phyloP scores from a whole-genome alignment of 306 rosid species.

The Quercus rubra region DNA sequence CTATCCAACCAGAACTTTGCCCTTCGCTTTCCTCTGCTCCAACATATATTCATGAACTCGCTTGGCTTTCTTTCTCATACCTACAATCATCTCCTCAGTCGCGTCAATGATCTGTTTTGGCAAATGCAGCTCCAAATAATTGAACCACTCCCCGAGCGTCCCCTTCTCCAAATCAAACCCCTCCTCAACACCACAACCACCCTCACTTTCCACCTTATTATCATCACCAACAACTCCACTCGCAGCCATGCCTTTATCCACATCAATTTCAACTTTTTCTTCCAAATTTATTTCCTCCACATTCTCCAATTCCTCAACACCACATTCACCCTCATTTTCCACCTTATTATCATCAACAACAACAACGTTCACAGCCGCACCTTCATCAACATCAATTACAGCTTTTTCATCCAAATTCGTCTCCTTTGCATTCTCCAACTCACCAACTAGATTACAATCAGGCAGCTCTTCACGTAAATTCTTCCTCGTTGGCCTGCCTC shows the following conservation, averaged over 20 bases:
- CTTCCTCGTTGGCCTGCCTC: slow-evolving; percentile 32
- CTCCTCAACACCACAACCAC: slow-evolving; percentile 8
- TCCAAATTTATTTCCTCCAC: slow-evolving; percentile 1
- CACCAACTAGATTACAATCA: too few relatives aligned
- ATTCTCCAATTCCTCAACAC: background rate
- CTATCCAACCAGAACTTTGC: slow-evolving; percentile 16
- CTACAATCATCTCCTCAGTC: slow-evolving; percentile 57
- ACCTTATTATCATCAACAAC: background rate
- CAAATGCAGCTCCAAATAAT: slow-evolving; percentile 59
- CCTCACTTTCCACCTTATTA: background rate
- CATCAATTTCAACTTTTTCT: background rate
- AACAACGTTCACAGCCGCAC: too few relatives aligned
- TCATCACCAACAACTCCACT: background rate
- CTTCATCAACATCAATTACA: too few relatives aligned
- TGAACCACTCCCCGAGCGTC: slow-evolving; percentile 75
- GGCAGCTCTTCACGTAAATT: slow-evolving; percentile 21
- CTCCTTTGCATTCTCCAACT: too few relatives aligned
- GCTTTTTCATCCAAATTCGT: too few relatives aligned
- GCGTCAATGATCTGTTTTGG: slow-evolving; percentile 54
- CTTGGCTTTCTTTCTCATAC: slow-evolving; percentile 51
- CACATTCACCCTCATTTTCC: too few relatives aligned
- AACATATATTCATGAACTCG: slow-evolving; percentile 45
- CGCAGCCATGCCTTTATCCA: too few relatives aligned
- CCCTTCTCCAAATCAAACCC: slow-evolving; percentile 57
- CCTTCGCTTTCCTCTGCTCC: slow-evolving; percentile 37